phyloP scores from a whole-genome alignment of 2,329 filamentous ascomycete species.

The Hypoxylon sp. region DNA sequence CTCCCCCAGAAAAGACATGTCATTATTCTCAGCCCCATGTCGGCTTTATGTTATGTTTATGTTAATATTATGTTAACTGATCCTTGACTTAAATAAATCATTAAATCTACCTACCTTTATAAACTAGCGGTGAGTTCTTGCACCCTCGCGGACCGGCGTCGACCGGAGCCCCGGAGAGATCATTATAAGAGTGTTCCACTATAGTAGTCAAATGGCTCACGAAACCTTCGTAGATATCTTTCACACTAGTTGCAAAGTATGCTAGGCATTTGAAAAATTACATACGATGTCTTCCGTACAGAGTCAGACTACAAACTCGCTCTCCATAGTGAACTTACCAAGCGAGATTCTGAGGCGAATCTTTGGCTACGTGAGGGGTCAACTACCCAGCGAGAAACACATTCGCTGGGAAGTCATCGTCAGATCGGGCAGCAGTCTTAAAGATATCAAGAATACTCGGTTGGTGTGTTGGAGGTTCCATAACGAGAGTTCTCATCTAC shows the following conservation, averaged over 20 bases:
- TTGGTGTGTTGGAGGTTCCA: constrained; percentile 42
- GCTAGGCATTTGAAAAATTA: background rate
- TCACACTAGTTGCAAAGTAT: background rate
- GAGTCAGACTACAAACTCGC: background rate
- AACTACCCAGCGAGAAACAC: background rate
- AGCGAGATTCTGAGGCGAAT: constrained; percentile 27
- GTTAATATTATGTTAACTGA: too few relatives aligned
- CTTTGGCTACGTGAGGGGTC: constrained; percentile 5
- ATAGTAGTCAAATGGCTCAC: background rate
- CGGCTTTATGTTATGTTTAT: too few relatives aligned
- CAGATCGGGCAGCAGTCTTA: background rate
- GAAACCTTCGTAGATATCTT: background rate
- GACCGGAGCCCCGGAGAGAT: background rate
- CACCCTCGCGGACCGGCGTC: background rate
- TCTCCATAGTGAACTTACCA: constrained; percentile 26
- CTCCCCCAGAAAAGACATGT: too few relatives aligned
- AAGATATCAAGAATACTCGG: constrained; percentile 36
- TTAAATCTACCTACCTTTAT: background rate
- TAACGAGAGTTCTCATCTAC: constrained; percentile 42
- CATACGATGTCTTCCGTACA: background rate
- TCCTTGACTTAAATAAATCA: too few relatives aligned
- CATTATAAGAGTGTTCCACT: background rate
- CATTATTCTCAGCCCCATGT: too few relatives aligned
- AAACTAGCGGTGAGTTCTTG: background rate
- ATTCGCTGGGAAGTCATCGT: background rate